Conservation (phyloP, 306 rosid species). For the Quercus cerris region DNA sequence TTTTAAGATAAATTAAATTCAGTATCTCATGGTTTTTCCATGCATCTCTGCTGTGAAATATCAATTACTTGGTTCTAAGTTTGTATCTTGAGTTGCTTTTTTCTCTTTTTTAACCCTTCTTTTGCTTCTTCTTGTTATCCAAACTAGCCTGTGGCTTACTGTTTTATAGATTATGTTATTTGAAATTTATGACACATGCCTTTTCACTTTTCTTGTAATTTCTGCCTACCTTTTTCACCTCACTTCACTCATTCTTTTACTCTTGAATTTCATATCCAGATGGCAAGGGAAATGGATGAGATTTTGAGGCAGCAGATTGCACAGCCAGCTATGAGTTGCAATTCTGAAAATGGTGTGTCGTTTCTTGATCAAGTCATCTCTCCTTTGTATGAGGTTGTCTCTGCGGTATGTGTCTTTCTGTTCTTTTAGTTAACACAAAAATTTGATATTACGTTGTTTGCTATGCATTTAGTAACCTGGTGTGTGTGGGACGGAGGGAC, state of each 20-base stretch:
- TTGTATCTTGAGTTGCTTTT: not conserved
- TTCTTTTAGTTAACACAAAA: not conserved
- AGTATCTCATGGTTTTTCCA: not conserved
- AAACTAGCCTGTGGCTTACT: not conserved
- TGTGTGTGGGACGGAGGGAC: too few species aligned
- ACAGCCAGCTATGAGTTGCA: constrained; percentile 87
- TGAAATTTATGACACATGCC: not conserved
- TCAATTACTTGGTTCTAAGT: not conserved
- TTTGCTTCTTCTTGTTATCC: not conserved
- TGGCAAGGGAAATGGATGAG: constrained; percentile 94
- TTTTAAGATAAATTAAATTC: not conserved
- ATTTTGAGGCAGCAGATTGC: constrained; percentile 63
- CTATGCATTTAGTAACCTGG: too few species aligned
- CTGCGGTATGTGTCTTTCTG: constrained; percentile 61
- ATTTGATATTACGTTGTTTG: too few species aligned
- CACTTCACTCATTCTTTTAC: not conserved
- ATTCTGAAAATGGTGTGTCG: constrained; percentile 56
- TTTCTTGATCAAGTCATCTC: constrained; percentile 77
- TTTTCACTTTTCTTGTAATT: not conserved
- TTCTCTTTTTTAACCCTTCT: not conserved
- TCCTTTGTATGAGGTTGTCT: constrained; percentile 72
- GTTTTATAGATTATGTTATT: not conserved
- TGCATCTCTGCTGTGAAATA: not conserved
- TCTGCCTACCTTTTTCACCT: not conserved
- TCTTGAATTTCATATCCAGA: constrained; percentile 48